A percentile compares a stretch with the other conserved stretches of the same genome.
phyloP scores from a whole-genome alignment of 768 basidiomycete genomes.

The Tephrocybe sp. region DNA sequence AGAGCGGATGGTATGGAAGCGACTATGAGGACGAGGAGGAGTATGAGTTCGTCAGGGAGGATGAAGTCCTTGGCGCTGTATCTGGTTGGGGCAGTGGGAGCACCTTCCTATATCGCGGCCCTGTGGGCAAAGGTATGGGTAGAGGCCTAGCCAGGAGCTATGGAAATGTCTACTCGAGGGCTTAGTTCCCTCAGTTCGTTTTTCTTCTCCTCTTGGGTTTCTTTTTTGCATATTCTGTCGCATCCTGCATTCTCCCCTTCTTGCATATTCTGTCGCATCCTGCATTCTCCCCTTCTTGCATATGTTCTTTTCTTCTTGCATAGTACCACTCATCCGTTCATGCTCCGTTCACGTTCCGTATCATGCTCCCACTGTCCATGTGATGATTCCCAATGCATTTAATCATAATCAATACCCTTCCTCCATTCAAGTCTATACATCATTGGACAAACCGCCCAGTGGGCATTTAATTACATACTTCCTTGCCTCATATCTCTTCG shows the following conservation, averaged over 20 bases:
- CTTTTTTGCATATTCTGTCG: background rate
- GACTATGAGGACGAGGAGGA: constrained; percentile 1
- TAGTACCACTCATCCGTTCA: too few species aligned
- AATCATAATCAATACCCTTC: too few species aligned
- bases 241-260: background rate
- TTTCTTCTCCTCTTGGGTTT: background rate
- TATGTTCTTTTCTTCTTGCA: too few species aligned
- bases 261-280: background rate
- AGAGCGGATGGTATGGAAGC: constrained; percentile 6
- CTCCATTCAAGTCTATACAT: too few species aligned
- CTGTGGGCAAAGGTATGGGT: constrained; percentile 4
- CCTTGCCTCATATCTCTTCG: too few species aligned
- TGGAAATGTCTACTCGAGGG: background rate
- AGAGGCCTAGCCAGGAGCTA: constrained; percentile 10
- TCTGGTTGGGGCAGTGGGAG: background rate
- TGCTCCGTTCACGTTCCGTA: too few species aligned
- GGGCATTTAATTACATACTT: too few species aligned
- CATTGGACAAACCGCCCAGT: too few species aligned
- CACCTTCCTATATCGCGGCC: background rate
- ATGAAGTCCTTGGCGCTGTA: constrained; percentile 6
- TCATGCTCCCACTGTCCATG: too few species aligned
- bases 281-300: too few species aligned
- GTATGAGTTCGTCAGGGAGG: constrained; percentile 3
- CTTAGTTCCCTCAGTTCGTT: background rate
- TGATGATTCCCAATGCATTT: too few species aligned